These are phyloP conservation scores for Lenzites betulinus DNA, from an alignment of 768 basidiomycete genomes.

Conservation along the genomic window DNA sequence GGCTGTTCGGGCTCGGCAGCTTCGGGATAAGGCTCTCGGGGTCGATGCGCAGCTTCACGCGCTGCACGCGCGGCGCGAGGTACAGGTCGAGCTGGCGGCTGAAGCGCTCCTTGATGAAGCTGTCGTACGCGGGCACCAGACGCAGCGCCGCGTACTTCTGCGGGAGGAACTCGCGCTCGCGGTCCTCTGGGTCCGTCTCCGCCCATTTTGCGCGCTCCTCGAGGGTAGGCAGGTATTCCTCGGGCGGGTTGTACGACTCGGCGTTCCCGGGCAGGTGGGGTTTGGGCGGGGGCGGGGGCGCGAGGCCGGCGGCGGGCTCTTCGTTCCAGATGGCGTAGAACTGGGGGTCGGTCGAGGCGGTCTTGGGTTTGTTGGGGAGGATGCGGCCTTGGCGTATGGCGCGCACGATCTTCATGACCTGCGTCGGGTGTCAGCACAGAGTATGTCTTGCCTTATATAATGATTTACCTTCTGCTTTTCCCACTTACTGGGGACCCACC, in stretches of 20 bases:
- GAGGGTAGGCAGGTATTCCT: conserved; percentile 89
- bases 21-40: conserved; percentile 91
- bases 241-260: conserved; percentile 99
- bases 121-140: conserved; percentile 87
- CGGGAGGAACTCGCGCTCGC: conserved; percentile 87
- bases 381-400: conserved; percentile 97
- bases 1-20: conserved; percentile 86
- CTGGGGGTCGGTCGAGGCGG: conserved; percentile 59
- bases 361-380: conserved; percentile 83
- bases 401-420: conserved; percentile 99
- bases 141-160: conserved; percentile 84
- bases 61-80: conserved; percentile 89
- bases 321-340: conserved; percentile 93
- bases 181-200: conserved; percentile 80
- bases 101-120: conserved; percentile 93
- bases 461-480: conserved; percentile 91
- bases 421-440: neutral
- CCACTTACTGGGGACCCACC: conserved; percentile 99
- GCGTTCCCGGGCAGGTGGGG: conserved; percentile 84
- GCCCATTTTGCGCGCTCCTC: conserved; percentile 85
- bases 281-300: conserved; percentile 94
- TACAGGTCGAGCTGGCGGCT: conserved; percentile 94
- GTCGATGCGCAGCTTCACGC: conserved; percentile 88
- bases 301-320: conserved; percentile 66
- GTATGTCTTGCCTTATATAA: neutral